These are phyloP conservation scores for Phytomonas sp. DNA, from an alignment of 208 protist genomes.

Conservation along the genomic window DNA sequence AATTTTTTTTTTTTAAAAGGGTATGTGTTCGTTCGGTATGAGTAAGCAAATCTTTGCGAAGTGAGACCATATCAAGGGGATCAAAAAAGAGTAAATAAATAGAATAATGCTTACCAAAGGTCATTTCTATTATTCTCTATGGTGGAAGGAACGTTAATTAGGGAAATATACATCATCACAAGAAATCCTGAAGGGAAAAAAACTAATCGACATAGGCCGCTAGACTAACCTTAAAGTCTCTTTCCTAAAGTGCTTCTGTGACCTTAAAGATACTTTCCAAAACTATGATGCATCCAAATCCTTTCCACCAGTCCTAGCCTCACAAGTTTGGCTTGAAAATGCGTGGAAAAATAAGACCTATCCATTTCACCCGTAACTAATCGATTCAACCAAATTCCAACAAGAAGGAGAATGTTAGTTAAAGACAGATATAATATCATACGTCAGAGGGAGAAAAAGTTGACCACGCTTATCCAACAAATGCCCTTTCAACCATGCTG, in stretches of 20 bases:
- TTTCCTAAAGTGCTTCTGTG: background rate
- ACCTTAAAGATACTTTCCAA: background rate
- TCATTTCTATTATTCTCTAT: background rate
- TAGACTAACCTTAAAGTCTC: background rate
- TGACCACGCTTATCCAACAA: background rate
- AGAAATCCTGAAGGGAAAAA: background rate
- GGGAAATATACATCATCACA: constrained; percentile 1
- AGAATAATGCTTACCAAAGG: background rate
- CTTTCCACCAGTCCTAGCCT: background rate
- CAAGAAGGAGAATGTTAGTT: background rate
- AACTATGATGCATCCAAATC: background rate
- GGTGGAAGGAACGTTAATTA: background rate
- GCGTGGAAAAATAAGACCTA: background rate
- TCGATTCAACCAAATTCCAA: background rate
- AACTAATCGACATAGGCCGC: background rate
- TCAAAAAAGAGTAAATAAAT: background rate
- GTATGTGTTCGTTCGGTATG: background rate
- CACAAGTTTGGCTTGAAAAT: background rate
- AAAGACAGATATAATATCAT: background rate
- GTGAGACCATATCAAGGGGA: background rate
- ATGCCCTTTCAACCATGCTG: background rate
- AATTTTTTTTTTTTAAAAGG: constrained; percentile 5
- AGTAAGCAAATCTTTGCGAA: constrained; percentile 11
- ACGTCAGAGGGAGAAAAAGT: background rate
- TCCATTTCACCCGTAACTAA: background rate